Percentiles rank a stretch among this genome's conserved stretches.
These are phyloP conservation scores for Cicer judaicum DNA, from an alignment of 306 rosid genomes.

Conservation along the genomic window DNA sequence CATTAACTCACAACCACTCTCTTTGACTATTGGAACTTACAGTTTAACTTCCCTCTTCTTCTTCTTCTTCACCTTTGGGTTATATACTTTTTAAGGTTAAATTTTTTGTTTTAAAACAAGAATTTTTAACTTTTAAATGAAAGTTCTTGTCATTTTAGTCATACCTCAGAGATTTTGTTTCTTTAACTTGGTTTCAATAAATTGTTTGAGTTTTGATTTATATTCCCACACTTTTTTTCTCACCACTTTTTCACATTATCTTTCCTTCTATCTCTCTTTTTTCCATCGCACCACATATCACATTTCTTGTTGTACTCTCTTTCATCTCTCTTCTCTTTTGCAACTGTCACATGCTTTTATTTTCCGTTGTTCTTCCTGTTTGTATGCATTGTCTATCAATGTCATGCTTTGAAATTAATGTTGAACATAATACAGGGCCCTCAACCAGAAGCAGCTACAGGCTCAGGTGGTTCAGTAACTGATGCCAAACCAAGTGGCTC, in stretches of 20 bases:
- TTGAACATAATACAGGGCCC: constrained; percentile 66
- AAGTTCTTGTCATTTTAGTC: constrained; percentile 5
- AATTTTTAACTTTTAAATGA: not conserved
- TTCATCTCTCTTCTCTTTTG: not conserved
- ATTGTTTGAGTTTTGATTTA: constrained; percentile 12
- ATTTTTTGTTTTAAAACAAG: too few species aligned
- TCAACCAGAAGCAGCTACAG: constrained; percentile 66
- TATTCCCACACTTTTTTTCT: not conserved
- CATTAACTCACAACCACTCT: constrained; percentile 14
- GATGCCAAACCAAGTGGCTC: constrained; percentile 69
- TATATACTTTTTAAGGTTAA: constrained; percentile 16
- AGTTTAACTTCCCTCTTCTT: constrained; percentile 12
- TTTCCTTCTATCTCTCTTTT: not conserved
- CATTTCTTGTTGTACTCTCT: not conserved
- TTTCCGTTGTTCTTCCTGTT: not conserved
- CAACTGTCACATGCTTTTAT: not conserved
- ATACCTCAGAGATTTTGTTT: constrained; percentile 3
- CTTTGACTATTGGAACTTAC: constrained; percentile 22
- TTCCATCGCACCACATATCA: not conserved
- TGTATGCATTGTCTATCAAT: not conserved
- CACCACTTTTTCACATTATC: not conserved
- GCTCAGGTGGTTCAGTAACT: constrained; percentile 60
- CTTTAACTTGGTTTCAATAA: not conserved
- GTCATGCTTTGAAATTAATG: constrained; percentile 30
- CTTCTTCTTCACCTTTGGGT: constrained; percentile 26